Evolutionary conservation across 768 basidiomycete genomes (phyloP).

Genomic region (Termitomyces titanicus): DNA sequence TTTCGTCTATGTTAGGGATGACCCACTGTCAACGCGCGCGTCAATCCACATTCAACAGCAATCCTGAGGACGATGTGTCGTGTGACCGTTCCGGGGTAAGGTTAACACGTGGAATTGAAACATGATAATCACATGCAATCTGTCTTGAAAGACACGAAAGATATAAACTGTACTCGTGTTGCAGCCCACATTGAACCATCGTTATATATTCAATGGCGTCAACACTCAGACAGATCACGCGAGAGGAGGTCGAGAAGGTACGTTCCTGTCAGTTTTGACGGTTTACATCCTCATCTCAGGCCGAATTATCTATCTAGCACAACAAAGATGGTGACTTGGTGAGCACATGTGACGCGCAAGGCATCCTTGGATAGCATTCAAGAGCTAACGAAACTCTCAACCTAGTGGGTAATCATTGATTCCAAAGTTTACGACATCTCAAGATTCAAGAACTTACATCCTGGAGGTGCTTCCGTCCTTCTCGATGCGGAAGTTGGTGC

Average conservation of each 20-base stretch:
- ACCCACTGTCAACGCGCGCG: too few relatives aligned
- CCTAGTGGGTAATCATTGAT: conserved; percentile 81
- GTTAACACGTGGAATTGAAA: conserved; percentile 1
- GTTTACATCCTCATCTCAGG: background rate
- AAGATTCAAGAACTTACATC: conserved; percentile 54
- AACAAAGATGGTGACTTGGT: conserved; percentile 75
- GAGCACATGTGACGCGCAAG: conserved; percentile 14
- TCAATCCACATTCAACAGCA: too few relatives aligned
- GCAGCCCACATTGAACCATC: background rate
- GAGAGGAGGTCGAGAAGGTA: conserved; percentile 74
- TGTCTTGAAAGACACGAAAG: background rate
- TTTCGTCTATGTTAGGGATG: background rate
- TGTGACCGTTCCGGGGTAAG: background rate
- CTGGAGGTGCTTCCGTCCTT: conserved; percentile 71
- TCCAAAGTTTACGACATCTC: conserved; percentile 80
- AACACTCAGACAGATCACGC: conserved; percentile 37
- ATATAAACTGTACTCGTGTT: background rate
- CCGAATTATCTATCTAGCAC: conserved; percentile 54
- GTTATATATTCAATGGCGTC: conserved; percentile 21
- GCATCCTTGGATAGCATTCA: background rate
- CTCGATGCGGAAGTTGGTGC: conserved; percentile 68
- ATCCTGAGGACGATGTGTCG: too few relatives aligned
- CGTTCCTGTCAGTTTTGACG: conserved; percentile 12
- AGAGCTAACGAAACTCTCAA: too few relatives aligned
- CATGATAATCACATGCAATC: conserved; percentile 5